phyloP scores from a whole-genome alignment of 2,329 filamentous ascomycete genomes.

The Phialocephala subalpina region DNA sequence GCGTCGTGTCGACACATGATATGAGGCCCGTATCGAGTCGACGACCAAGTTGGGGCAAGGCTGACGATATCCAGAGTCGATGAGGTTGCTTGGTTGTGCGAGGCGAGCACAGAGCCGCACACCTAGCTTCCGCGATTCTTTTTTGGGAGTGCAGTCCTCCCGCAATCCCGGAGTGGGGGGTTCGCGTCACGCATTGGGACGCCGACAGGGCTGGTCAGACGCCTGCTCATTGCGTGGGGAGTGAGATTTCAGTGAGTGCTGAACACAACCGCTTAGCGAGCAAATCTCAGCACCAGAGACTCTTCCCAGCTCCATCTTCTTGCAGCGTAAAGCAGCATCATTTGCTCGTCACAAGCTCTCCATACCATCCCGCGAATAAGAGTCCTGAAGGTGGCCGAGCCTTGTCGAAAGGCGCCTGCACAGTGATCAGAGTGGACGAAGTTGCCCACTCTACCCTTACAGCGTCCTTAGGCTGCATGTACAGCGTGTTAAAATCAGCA shows the following conservation, averaged over 20 bases:
- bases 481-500: not conserved
- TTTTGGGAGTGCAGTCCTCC: not conserved
- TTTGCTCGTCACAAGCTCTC: not conserved
- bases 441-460: not conserved
- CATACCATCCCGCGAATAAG: not conserved
- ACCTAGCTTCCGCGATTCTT: not conserved
- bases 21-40: not conserved
- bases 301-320: not conserved
- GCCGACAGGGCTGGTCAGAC: not conserved
- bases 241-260: not conserved
- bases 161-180: not conserved
- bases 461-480: not conserved
- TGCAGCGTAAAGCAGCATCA: not conserved
- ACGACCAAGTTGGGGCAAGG: not conserved
- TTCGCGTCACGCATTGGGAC: not conserved
- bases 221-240: not conserved
- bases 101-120: conserved; percentile 8
- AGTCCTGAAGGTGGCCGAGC: not conserved
- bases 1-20: not conserved
- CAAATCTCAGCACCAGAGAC: not conserved
- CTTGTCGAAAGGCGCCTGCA: conserved; percentile 3
- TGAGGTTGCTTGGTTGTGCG: not conserved
- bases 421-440: not conserved
- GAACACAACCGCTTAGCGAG: not conserved
- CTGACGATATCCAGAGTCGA: not conserved